Conservation (phyloP, 2,329 filamentous ascomycete genomes). For the Claviceps quebecensis region DNA sequence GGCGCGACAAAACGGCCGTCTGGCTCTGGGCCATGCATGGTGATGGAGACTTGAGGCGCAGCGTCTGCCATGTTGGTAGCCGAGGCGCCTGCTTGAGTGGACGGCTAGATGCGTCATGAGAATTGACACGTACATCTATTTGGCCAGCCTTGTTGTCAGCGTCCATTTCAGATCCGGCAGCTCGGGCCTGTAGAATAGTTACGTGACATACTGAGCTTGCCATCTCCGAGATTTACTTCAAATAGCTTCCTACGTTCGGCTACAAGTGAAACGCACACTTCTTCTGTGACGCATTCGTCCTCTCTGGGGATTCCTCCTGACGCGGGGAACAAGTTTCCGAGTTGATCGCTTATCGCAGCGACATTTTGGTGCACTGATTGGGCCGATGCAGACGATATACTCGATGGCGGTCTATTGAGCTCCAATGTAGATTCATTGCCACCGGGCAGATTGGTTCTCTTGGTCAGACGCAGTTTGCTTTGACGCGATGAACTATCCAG, state of each 20-base stretch:
- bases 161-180: background rate
- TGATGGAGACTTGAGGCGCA: constrained; percentile 2
- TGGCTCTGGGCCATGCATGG: constrained; percentile 4
- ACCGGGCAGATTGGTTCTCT: background rate
- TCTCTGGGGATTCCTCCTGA: background rate
- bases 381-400: background rate
- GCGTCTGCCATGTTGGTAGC: background rate
- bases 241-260: constrained; percentile 13
- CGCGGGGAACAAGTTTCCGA: no score
- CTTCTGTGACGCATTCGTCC: background rate
- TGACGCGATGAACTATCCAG: constrained; percentile 11
- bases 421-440: background rate
- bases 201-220: background rate
- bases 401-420: constrained; percentile 1
- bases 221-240: constrained; percentile 6
- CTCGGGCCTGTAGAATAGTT: background rate
- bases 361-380: background rate
- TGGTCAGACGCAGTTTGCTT: background rate
- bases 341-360: background rate
- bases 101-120: background rate
- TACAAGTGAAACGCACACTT: constrained; percentile 8
- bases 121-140: background rate
- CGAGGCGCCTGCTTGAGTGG: background rate
- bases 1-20: constrained; percentile 4
- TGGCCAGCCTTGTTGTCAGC: background rate